Conservation (phyloP, 306 rosid species). For the Delonix regia region DNA sequence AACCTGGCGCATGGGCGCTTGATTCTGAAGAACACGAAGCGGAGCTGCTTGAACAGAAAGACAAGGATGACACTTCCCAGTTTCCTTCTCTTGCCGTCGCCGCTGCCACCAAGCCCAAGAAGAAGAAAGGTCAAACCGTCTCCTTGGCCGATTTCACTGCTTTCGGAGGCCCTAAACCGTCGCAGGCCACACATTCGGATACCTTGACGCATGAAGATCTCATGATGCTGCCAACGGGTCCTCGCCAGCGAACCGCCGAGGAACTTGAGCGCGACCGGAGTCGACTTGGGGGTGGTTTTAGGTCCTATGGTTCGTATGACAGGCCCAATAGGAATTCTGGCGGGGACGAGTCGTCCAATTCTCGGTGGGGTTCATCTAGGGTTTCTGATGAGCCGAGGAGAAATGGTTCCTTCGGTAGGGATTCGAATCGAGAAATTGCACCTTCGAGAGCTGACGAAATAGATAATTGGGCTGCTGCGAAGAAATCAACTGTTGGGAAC, state of each 20-base stretch:
- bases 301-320: slow-evolving; percentile 45
- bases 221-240: slow-evolving; percentile 74
- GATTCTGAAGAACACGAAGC: slow-evolving; percentile 80
- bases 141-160: slow-evolving; percentile 67
- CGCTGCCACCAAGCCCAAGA: slow-evolving; percentile 77
- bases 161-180: slow-evolving; percentile 52
- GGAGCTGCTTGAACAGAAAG: slow-evolving; percentile 63
- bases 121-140: slow-evolving; percentile 77
- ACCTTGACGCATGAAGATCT: slow-evolving; percentile 54
- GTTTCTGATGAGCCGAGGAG: slow-evolving; percentile 63
- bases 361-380: slow-evolving; percentile 81
- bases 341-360: slow-evolving; percentile 62
- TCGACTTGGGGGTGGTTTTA: slow-evolving; percentile 73
- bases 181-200: slow-evolving; percentile 22
- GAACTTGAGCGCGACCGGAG: slow-evolving; percentile 63
- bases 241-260: slow-evolving; percentile 86
- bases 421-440: slow-evolving; percentile 51
- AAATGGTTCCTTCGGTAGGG: slow-evolving; percentile 56
- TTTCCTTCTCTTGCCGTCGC: slow-evolving; percentile 88
- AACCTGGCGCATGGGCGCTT: slow-evolving; percentile 95
- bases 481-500: slow-evolving; percentile 60
- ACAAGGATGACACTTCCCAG: slow-evolving; percentile 40
- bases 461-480: slow-evolving; percentile 82
- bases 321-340: slow-evolving; percentile 35
- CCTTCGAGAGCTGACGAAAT: slow-evolving; percentile 90